phyloP scores from a whole-genome alignment of 208 protist genomes.

The Kentomonas sorsogonicus region DNA sequence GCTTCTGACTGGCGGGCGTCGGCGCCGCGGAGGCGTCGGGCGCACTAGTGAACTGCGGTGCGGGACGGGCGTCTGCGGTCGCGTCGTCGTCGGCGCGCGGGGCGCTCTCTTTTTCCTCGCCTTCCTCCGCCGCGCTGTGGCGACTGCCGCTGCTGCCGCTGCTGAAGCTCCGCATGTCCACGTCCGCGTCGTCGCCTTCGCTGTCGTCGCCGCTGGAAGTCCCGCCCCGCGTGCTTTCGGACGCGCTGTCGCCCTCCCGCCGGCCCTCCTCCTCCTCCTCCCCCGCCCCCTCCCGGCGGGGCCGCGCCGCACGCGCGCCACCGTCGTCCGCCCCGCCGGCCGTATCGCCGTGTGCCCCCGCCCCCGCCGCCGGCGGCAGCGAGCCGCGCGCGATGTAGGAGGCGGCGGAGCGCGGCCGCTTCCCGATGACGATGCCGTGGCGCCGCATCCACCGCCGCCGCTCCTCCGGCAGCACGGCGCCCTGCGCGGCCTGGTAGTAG shows the following conservation, averaged over 20 bases:
- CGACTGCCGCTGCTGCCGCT: background rate
- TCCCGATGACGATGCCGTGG: constrained; percentile 69
- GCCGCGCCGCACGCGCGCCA: background rate
- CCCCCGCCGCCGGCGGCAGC: constrained; percentile 18
- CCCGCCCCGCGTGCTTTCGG: background rate
- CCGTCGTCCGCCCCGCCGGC: background rate
- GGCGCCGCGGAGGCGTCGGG: no score
- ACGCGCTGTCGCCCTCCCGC: background rate
- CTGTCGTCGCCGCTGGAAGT: background rate
- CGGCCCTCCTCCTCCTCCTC: background rate
- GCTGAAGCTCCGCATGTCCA: background rate
- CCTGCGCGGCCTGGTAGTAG: constrained; percentile 78
- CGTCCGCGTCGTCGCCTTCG: constrained; percentile 1
- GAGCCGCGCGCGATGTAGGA: constrained; percentile 43
- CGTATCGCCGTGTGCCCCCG: background rate
- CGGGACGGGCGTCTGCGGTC: no score
- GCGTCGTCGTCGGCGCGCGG: no score
- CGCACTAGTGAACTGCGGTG: no score
- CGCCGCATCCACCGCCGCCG: constrained; percentile 75
- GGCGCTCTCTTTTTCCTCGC: no score
- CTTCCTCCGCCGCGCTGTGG: no score
- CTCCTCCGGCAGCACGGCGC: constrained; percentile 68
- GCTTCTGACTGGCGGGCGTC: no score
- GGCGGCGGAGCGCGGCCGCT: constrained; percentile 49
- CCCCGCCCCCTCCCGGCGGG: background rate